Percentiles rank a stretch among this genome's conserved stretches.
Evolutionary conservation across 2,329 filamentous ascomycete genomes (phyloP).

Genomic region (Dactylellina drechsleri): DNA sequence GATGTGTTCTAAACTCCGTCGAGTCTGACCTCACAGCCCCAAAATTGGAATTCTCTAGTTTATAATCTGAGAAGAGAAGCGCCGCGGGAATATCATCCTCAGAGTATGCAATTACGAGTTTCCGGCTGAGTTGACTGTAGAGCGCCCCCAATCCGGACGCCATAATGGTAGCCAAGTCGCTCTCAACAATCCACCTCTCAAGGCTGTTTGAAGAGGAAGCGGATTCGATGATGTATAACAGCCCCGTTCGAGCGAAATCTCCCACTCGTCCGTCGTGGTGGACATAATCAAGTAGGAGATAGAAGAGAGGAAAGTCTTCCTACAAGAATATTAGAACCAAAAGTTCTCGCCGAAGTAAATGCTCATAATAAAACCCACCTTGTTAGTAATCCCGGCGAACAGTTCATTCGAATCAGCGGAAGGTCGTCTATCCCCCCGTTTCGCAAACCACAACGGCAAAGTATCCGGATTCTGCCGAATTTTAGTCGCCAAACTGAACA

Average conservation of each 20-base stretch:
- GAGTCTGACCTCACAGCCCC: slow-evolving; percentile 76
- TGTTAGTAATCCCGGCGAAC: slow-evolving; percentile 85
- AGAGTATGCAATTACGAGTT: slow-evolving; percentile 83
- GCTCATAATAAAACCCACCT: slow-evolving; percentile 44
- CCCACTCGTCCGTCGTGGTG: slow-evolving; percentile 94
- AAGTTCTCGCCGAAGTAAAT: background rate
- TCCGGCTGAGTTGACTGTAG: slow-evolving; percentile 76
- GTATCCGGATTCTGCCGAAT: slow-evolving; percentile 89
- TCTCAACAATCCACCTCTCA: slow-evolving; percentile 97
- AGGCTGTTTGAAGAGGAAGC: slow-evolving; percentile 82
- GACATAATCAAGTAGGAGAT: slow-evolving; percentile 94
- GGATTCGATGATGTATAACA: slow-evolving; percentile 95
- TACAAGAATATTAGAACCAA: slow-evolving; percentile 60
- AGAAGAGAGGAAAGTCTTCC: slow-evolving; percentile 94
- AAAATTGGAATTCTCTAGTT: slow-evolving; percentile 66
- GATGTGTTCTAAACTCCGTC: slow-evolving; percentile 80
- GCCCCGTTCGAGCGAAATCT: slow-evolving; percentile 91
- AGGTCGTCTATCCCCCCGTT: slow-evolving; percentile 64
- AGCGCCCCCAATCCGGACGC: slow-evolving; percentile 87
- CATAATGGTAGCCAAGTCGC: slow-evolving; percentile 95
- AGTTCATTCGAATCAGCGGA: slow-evolving; percentile 64
- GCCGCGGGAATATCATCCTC: slow-evolving; percentile 80
- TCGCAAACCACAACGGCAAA: slow-evolving; percentile 89
- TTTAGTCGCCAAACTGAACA: slow-evolving; percentile 97
- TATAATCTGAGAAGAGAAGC: slow-evolving; percentile 88